Evolutionary conservation across 495 filamentous ascomycete genomes (phyloP).

Genomic region (Parathielavia hyrcaniae): DNA sequence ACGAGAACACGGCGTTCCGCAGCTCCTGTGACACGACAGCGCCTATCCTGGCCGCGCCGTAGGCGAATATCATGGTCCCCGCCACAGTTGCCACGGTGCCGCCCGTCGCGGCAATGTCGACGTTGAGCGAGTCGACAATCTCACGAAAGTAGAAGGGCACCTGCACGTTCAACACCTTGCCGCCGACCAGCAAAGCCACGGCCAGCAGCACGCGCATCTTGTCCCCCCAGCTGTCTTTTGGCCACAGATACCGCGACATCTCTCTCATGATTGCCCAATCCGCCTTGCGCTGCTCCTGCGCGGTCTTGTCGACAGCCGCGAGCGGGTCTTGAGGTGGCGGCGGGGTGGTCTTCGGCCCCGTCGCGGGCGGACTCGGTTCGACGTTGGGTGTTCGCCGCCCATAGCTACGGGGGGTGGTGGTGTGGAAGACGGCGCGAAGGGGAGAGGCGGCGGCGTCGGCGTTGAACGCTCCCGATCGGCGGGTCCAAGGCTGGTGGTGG

Average conservation of each 20-base stretch:
- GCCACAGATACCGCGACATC: constrained; percentile 96
- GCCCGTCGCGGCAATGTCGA: constrained; percentile 75
- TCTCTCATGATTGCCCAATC: constrained; percentile 99
- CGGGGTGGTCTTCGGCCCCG: constrained; percentile 7
- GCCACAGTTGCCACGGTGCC: constrained; percentile 85
- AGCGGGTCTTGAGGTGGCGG: constrained; percentile 25
- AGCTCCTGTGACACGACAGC: constrained; percentile 84
- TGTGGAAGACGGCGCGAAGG: constrained; percentile 24
- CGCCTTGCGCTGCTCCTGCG: constrained; percentile 85
- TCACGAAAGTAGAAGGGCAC: constrained; percentile 98
- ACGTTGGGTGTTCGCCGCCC: background rate
- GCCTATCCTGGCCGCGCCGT: constrained; percentile 81
- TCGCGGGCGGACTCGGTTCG: background rate
- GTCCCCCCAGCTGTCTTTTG: constrained; percentile 77
- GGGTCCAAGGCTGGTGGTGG: constrained; percentile 1
- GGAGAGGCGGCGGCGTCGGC: constrained; percentile 6
- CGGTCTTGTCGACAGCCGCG: constrained; percentile 46
- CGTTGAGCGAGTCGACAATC: constrained; percentile 95
- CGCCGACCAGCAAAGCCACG: constrained; percentile 74
- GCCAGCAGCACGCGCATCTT: constrained; percentile 78
- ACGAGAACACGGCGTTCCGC: constrained; percentile 92
- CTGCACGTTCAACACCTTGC: constrained; percentile 94
- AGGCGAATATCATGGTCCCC: constrained; percentile 86
- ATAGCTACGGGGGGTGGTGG: constrained; percentile 14
- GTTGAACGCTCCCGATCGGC: constrained; percentile 8